Conservation (phyloP, 805 yeast genomes). For the Teunomyces barrocoloradensis region DNA sequence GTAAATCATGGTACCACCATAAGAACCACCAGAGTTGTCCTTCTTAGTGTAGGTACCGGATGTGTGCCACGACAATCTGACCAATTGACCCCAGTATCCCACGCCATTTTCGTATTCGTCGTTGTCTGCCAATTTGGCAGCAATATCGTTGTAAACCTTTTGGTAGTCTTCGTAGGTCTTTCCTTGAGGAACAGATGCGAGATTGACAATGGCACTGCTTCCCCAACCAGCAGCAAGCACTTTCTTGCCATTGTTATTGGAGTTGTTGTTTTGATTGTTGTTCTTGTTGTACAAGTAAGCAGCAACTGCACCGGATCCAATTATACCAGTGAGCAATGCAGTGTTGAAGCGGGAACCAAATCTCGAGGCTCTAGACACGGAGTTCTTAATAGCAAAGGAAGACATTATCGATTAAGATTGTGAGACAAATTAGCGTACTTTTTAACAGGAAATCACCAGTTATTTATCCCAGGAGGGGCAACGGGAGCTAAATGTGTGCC, state of each 20-base stretch:
- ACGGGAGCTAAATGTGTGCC: not conserved
- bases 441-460: not conserved
- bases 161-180: conserved; percentile 55
- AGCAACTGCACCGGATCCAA: conserved; percentile 23
- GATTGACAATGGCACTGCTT: conserved; percentile 20
- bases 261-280: conserved; percentile 7
- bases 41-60: conserved; percentile 31
- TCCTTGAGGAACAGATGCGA: conserved; percentile 35
- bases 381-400: conserved; percentile 4
- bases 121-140: conserved; percentile 22
- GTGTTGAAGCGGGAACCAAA: conserved; percentile 2
- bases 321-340: conserved; percentile 17
- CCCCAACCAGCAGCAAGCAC: conserved; percentile 22
- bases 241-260: conserved; percentile 8
- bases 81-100: conserved; percentile 37
- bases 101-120: conserved; percentile 33
- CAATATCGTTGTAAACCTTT: conserved; percentile 71
- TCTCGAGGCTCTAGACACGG: conserved; percentile 1
- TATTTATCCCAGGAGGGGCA: conserved; percentile 1
- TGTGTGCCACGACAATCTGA: conserved; percentile 40
- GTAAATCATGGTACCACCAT: conserved; percentile 35
- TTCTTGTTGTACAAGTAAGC: conserved; percentile 16
- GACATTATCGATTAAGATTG: not conserved
- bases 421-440: too few species aligned
- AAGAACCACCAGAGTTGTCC: conserved; percentile 34